Percentiles rank a stretch among this genome's conserved stretches.
These are phyloP conservation scores for Caloboletus firmus DNA, from an alignment of 1,284 basidiomycete genomes.

Conservation along the genomic window DNA sequence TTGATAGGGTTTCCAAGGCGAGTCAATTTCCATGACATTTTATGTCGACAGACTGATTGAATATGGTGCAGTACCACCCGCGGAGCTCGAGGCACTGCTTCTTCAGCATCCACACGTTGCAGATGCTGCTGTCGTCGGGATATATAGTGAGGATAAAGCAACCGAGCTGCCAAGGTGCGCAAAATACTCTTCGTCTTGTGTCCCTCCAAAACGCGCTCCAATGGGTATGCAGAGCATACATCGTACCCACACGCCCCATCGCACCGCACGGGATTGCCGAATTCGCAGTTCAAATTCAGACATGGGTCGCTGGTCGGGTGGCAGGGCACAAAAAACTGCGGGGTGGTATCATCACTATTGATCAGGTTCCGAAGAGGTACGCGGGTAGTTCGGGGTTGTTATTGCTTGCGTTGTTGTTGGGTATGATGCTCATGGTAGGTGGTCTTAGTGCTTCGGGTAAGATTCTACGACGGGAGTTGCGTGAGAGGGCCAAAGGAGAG, in stretches of 20 bases:
- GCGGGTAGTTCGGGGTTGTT: background rate
- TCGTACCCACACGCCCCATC: slow-evolving; percentile 43
- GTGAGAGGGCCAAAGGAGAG: slow-evolving; percentile 58
- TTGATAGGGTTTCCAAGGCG: slow-evolving; percentile 60
- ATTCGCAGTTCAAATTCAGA: slow-evolving; percentile 52
- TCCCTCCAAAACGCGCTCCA: background rate
- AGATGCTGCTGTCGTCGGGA: slow-evolving; percentile 74
- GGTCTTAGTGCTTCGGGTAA: slow-evolving; percentile 63
- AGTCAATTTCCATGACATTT: slow-evolving; percentile 23
- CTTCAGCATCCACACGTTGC: slow-evolving; percentile 70
- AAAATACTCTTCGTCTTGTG: background rate
- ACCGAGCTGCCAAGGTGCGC: slow-evolving; percentile 74
- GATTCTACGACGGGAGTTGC: slow-evolving; percentile 62
- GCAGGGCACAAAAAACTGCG: slow-evolving; percentile 66
- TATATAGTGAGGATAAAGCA: slow-evolving; percentile 58
- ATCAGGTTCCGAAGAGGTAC: slow-evolving; percentile 68
- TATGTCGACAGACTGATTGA: background rate
- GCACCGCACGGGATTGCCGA: slow-evolving; percentile 36
- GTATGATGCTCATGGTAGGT: background rate
- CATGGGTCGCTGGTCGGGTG: slow-evolving; percentile 64
- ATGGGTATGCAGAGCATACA: slow-evolving; percentile 55
- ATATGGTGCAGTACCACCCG: slow-evolving; percentile 66
- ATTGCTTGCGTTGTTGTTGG: background rate
- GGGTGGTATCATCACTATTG: slow-evolving; percentile 60
- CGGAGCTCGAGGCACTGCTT: slow-evolving; percentile 76